phyloP scores from a whole-genome alignment of 78 protist genomes.

The Monocercomonoides exilis region DNA sequence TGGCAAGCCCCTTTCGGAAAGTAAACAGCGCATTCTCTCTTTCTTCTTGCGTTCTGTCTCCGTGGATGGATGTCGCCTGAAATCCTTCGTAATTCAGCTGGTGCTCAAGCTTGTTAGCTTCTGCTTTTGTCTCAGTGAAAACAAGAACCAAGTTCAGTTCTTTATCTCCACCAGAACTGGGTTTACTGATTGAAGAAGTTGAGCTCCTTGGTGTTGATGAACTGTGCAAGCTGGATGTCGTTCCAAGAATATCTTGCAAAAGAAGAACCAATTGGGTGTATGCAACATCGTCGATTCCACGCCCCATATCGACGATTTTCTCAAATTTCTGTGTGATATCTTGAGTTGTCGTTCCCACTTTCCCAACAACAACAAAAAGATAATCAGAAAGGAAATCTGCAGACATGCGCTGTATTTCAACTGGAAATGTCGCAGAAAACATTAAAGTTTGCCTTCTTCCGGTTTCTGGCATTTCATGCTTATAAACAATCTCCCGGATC shows the following conservation, averaged over 20 bases:
- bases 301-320: slow-evolving; percentile 39
- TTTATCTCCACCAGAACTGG: background rate
- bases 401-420: slow-evolving; percentile 83
- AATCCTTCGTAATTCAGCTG: slow-evolving; percentile 44
- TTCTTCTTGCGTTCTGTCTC: slow-evolving; percentile 90
- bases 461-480: slow-evolving; percentile 57
- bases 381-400: slow-evolving; percentile 68
- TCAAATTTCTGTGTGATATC: slow-evolving; percentile 71
- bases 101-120: slow-evolving; percentile 75
- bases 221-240: background rate
- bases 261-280: background rate
- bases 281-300: slow-evolving; percentile 32
- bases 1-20: slow-evolving; percentile 54
- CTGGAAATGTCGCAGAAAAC: slow-evolving; percentile 97
- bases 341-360: slow-evolving; percentile 84
- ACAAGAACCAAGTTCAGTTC: too few relatives aligned
- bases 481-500: slow-evolving; percentile 80
- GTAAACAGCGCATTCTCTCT: slow-evolving; percentile 77
- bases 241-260: background rate
- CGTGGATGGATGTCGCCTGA: slow-evolving; percentile 82
- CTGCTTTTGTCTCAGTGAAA: slow-evolving; percentile 81
- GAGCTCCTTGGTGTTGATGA: background rate
- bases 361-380: slow-evolving; percentile 86
- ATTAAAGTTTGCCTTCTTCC: slow-evolving; percentile 81
- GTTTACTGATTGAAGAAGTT: background rate